Evolutionary conservation across 768 basidiomycete species (phyloP).

Genomic region (Cystofilobasidium capitatum): DNA sequence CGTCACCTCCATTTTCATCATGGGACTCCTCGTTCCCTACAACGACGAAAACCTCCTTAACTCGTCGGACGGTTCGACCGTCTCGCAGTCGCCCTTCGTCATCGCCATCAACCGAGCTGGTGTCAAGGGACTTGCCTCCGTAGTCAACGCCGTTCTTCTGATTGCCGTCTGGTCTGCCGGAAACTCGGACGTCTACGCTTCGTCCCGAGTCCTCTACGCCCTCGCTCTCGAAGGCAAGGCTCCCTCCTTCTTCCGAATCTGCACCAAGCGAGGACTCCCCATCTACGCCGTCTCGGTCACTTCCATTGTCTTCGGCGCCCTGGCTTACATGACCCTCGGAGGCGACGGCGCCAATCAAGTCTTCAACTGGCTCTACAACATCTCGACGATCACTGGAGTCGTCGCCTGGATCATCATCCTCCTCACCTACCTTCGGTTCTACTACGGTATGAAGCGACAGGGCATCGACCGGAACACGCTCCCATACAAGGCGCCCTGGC

Average conservation of each 20-base stretch:
- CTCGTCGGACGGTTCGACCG: constrained; percentile 28
- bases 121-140: constrained; percentile 37
- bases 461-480: constrained; percentile 9
- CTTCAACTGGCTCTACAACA: constrained; percentile 36
- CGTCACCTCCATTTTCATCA: constrained; percentile 31
- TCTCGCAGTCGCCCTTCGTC: constrained; percentile 39
- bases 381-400: constrained; percentile 39
- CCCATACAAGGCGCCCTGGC: constrained; percentile 27
- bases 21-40: constrained; percentile 36
- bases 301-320: constrained; percentile 31
- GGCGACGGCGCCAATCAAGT: constrained; percentile 12
- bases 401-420: constrained; percentile 23
- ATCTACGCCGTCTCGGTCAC: constrained; percentile 28
- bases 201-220: constrained; percentile 37
- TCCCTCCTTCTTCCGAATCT: constrained; percentile 34
- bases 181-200: constrained; percentile 38
- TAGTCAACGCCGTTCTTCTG: constrained; percentile 39
- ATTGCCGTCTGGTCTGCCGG: constrained; percentile 41
- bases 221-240: constrained; percentile 36
- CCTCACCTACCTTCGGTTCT: constrained; percentile 21
- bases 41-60: constrained; percentile 30
- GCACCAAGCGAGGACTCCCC: constrained; percentile 38
- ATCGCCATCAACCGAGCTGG: constrained; percentile 37
- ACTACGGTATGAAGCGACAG: constrained; percentile 25
- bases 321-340: constrained; percentile 27